Conservation (phyloP, 768 basidiomycete species). For the Termitomyces sp. region DNA sequence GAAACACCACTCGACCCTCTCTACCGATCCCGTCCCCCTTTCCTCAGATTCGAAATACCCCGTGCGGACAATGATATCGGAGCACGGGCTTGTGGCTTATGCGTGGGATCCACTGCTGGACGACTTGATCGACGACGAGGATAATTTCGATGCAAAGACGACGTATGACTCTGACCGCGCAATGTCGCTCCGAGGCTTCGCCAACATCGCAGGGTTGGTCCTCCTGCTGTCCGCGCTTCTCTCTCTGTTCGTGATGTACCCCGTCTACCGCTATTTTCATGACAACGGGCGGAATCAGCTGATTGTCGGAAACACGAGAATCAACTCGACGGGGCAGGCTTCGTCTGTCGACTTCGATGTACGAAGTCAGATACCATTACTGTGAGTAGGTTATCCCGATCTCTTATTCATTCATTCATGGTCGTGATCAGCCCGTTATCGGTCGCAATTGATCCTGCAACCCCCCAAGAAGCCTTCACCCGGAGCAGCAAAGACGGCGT, state of each 20-base stretch:
- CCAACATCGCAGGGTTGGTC: conserved; percentile 62
- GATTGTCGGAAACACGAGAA: conserved; percentile 52
- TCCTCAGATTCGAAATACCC: conserved; percentile 70
- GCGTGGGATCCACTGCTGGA: conserved; percentile 50
- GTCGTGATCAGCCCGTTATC: not conserved
- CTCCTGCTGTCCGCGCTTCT: conserved; percentile 55
- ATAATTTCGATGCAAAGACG: conserved; percentile 36
- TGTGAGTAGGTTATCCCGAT: not conserved
- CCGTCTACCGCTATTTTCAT: conserved; percentile 44
- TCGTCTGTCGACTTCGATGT: conserved; percentile 23
- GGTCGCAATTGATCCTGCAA: conserved; percentile 10
- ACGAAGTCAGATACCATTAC: conserved; percentile 30
- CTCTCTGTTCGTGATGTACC: conserved; percentile 72
- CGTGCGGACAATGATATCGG: conserved; percentile 16
- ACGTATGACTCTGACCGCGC: conserved; percentile 16
- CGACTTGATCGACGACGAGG: conserved; percentile 47
- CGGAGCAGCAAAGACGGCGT: conserved; percentile 43
- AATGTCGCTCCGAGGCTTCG: conserved; percentile 28
- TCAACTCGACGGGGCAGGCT: conserved; percentile 67
- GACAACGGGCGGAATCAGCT: conserved; percentile 29
- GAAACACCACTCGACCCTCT: conserved; percentile 26
- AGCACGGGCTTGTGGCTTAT: conserved; percentile 49
- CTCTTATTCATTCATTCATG: not conserved
- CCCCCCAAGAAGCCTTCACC: conserved; percentile 9
- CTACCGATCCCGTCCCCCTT: conserved; percentile 40